Percentiles rank a stretch among this genome's conserved stretches.
These are phyloP conservation scores for Boletellus emodensis DNA, from an alignment of 768 basidiomycete species.

Conservation along the genomic window DNA sequence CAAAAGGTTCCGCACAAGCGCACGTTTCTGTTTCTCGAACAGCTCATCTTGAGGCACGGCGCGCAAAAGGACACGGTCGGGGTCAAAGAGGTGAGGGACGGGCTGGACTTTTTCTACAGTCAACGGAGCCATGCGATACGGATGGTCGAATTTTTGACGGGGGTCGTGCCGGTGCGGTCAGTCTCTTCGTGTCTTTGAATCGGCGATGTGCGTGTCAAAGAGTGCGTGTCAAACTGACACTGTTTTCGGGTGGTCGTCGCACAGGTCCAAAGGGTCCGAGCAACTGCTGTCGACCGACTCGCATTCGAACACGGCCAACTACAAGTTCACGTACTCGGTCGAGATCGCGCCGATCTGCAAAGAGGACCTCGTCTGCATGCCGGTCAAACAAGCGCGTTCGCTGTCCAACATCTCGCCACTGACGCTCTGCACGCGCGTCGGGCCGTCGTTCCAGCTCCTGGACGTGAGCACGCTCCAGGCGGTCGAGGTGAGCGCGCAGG, in stretches of 20 bases:
- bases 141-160: constrained; percentile 90
- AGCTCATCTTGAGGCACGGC: constrained; percentile 92
- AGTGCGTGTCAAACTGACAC: neutral
- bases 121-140: constrained; percentile 88
- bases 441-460: constrained; percentile 85
- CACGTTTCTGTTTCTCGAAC: constrained; percentile 96
- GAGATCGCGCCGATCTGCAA: constrained; percentile 98
- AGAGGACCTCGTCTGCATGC: constrained; percentile 93
- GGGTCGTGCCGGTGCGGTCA: constrained; percentile 86
- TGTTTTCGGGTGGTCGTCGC: neutral
- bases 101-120: constrained; percentile 96
- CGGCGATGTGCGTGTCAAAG: too few species aligned
- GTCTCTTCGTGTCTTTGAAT: constrained; percentile 21
- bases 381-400: constrained; percentile 73
- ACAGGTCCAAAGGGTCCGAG: constrained; percentile 87
- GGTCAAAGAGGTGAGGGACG: constrained; percentile 90
- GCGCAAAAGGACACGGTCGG: constrained; percentile 96
- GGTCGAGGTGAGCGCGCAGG: constrained; percentile 70
- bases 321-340: constrained; percentile 96
- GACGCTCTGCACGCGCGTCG: constrained; percentile 84
- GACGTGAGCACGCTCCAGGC: constrained; percentile 84
- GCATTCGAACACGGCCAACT: constrained; percentile 89
- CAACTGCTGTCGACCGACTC: constrained; percentile 92
- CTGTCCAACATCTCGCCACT: constrained; percentile 88
- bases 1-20: constrained; percentile 98